Conservation (phyloP, 2,329 filamentous ascomycete genomes). For the Sordariomycetes sp. region DNA sequence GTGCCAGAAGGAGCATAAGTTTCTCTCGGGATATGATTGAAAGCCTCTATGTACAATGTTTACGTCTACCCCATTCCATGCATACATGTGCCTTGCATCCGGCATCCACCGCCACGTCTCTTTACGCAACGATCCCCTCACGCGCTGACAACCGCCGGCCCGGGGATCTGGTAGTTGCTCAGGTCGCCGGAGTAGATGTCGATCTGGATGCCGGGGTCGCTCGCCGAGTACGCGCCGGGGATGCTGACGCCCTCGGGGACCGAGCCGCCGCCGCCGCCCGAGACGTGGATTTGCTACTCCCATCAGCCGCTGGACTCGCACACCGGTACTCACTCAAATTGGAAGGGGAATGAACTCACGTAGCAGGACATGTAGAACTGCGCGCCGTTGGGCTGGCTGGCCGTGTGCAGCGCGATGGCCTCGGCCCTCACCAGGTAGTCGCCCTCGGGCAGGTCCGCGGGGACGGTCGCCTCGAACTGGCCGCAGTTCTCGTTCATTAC, state of each 20-base stretch:
- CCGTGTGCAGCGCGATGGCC: slow-evolving; percentile 39
- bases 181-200: slow-evolving; percentile 28
- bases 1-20: too few species aligned
- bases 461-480: slow-evolving; percentile 23
- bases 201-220: slow-evolving; percentile 14
- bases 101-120: too few species aligned
- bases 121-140: too few species aligned
- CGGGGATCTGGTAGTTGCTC: slow-evolving; percentile 27
- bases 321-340: slow-evolving; percentile 3
- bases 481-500: slow-evolving; percentile 26
- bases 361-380: slow-evolving; percentile 23
- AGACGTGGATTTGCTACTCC: slow-evolving; percentile 12
- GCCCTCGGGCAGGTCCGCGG: slow-evolving; percentile 30
- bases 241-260: slow-evolving; percentile 13
- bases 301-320: neutral
- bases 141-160: slow-evolving; percentile 14
- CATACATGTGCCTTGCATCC: too few species aligned
- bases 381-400: slow-evolving; percentile 21
- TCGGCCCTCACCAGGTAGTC: slow-evolving; percentile 44
- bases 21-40: too few species aligned
- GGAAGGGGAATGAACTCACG: slow-evolving; percentile 7
- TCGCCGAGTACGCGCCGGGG: slow-evolving; percentile 14
- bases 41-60: too few species aligned
- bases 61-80: too few species aligned
- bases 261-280: slow-evolving; percentile 13